Percentiles rank a stretch among this genome's conserved stretches.
These are phyloP conservation scores for Camellia granthamiana DNA, from an alignment of 148 eudicot species.

Conservation along the genomic window DNA sequence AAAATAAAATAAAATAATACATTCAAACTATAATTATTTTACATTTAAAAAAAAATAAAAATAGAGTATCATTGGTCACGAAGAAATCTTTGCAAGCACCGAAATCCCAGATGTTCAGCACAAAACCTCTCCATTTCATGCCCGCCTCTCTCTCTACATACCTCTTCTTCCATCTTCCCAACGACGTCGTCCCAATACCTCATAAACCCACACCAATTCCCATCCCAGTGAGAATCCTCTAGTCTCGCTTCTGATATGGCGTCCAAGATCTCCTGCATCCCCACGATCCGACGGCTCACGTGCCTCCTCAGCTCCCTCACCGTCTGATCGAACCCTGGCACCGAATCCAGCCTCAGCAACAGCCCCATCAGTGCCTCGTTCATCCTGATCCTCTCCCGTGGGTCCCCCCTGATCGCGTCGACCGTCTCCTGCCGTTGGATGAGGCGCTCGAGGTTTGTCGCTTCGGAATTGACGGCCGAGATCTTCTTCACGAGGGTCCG, in stretches of 20 bases:
- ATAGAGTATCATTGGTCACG: constrained; percentile 34
- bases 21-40: neutral
- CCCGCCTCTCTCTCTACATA: constrained; percentile 71
- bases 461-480: constrained; percentile 40
- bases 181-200: constrained; percentile 65
- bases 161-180: constrained; percentile 53
- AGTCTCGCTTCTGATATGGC: constrained; percentile 37
- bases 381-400: constrained; percentile 52
- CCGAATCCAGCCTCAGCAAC: constrained; percentile 61
- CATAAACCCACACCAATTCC: constrained; percentile 39
- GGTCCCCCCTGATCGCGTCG: constrained; percentile 50
- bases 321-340: constrained; percentile 58
- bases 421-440: constrained; percentile 93
- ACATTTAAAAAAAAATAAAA: neutral
- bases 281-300: constrained; percentile 77
- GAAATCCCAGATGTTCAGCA: constrained; percentile 73
- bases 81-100: constrained; percentile 74
- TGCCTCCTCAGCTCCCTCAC: constrained; percentile 71
- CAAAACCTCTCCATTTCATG: constrained; percentile 72
- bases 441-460: constrained; percentile 44
- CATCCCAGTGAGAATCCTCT: constrained; percentile 21
- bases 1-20: no score
- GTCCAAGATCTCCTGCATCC: constrained; percentile 81
- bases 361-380: constrained; percentile 72
- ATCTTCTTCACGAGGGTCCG: constrained; percentile 53